A percentile compares a stretch with the other conserved stretches of the same genome.
phyloP scores from a whole-genome alignment of 192 early-diverging fungal genomes.

The Phycomyces blakesleeanus region DNA sequence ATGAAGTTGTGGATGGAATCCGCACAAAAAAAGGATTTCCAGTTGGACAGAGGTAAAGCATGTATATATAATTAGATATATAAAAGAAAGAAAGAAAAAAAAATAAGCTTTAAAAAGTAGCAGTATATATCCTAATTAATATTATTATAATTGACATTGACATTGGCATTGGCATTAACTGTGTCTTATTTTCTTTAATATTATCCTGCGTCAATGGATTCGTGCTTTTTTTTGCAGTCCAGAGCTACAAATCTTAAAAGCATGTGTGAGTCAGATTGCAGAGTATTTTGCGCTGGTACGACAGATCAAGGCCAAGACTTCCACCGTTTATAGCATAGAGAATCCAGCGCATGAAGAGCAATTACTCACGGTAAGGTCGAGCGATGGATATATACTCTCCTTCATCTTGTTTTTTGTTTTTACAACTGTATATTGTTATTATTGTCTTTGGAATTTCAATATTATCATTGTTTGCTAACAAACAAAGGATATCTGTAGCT shows the following conservation, averaged over 20 bases:
- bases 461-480: no score
- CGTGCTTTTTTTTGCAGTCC: slow-evolving; percentile 34
- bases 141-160: slow-evolving; percentile 3
- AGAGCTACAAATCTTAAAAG: slow-evolving; percentile 49
- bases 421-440: no score
- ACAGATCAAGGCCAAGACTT: slow-evolving; percentile 57
- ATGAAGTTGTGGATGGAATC: background rate
- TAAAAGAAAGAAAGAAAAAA: no score
- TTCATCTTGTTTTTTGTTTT: no score
- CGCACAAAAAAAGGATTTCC: slow-evolving; percentile 2
- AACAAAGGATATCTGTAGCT: slow-evolving; percentile 44
- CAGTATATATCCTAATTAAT: no score
- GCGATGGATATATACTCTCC: no score
- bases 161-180: no score
- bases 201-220: no score
- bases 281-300: slow-evolving; percentile 48
- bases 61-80: no score
- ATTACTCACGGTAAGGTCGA: slow-evolving; percentile 54
- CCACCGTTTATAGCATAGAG: slow-evolving; percentile 57
- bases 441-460: no score
- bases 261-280: slow-evolving; percentile 46
- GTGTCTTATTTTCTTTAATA: no score
- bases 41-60: background rate
- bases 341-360: slow-evolving; percentile 58
- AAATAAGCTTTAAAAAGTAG: no score